Evolutionary conservation across 106 monocot genomes (phyloP).

Genomic region (Dendrobium huoshanense): DNA sequence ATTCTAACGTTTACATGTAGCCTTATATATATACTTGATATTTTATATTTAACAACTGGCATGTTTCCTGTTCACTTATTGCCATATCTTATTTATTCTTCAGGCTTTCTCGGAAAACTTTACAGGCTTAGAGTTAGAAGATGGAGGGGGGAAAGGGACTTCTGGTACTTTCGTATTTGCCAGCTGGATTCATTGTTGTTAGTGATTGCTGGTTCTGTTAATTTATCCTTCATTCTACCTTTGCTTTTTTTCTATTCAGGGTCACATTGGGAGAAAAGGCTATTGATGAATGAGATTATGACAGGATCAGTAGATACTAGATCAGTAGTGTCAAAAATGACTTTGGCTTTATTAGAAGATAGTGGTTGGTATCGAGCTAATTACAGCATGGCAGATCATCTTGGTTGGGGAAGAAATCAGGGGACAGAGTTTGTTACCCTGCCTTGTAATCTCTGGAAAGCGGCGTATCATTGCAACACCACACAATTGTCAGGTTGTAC

Average conservation of each 20-base stretch:
- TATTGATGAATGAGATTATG: slow-evolving; percentile 99
- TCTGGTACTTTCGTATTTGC: slow-evolving; percentile 48
- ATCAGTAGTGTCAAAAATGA: slow-evolving; percentile 99
- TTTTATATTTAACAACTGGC: neutral
- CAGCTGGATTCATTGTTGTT: neutral
- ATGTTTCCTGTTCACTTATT: neutral
- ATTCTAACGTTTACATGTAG: slow-evolving; percentile 1
- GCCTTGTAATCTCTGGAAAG: slow-evolving; percentile 86
- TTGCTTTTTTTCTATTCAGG: slow-evolving; percentile 27
- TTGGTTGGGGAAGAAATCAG: slow-evolving; percentile 94
- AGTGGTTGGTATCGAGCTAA: slow-evolving; percentile 98
- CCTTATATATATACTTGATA: neutral
- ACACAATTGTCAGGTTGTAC: slow-evolving; percentile 96
- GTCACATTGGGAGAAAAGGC: slow-evolving; percentile 98
- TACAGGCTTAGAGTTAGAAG: slow-evolving; percentile 95
- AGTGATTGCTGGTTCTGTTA: neutral
- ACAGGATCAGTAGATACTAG: slow-evolving; percentile 98
- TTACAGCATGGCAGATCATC: slow-evolving; percentile 94
- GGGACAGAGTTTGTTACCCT: slow-evolving; percentile 90
- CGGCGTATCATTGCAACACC: slow-evolving; percentile 91
- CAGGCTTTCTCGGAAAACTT: slow-evolving; percentile 95
- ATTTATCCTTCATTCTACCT: neutral
- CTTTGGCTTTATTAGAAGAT: slow-evolving; percentile 91
- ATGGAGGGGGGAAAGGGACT: slow-evolving; percentile 95
- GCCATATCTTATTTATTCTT: neutral